phyloP scores from a whole-genome alignment of 2,329 filamentous ascomycete genomes.

The Sclerotinia spermophila region DNA sequence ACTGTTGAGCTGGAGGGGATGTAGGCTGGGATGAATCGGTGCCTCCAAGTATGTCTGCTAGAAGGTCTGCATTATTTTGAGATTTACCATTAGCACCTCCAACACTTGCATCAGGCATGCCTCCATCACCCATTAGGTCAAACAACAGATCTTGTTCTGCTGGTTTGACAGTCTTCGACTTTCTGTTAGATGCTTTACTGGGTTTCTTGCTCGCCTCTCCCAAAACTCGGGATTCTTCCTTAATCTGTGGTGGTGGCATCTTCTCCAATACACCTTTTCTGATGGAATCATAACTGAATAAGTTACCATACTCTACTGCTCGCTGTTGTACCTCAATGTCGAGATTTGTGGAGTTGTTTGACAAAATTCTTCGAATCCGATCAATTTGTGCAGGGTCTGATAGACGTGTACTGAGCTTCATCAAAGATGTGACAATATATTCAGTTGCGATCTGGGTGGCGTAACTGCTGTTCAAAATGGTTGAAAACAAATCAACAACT shows the following conservation, averaged over 20 bases:
- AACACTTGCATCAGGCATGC: conserved; percentile 61
- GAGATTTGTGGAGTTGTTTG: conserved; percentile 76
- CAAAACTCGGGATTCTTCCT: conserved; percentile 87
- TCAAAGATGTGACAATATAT: conserved; percentile 91
- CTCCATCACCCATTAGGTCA: conserved; percentile 84
- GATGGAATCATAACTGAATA: conserved; percentile 88
- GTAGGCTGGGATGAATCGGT: conserved; percentile 48
- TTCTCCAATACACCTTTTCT: conserved; percentile 89
- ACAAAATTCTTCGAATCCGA: conserved; percentile 73
- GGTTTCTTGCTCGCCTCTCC: conserved; percentile 71
- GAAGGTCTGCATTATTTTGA: conserved; percentile 76
- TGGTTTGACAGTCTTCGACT: conserved; percentile 73
- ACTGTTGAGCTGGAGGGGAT: conserved; percentile 52
- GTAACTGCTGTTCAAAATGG: conserved; percentile 92
- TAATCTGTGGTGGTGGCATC: conserved; percentile 96
- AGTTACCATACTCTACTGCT: conserved; percentile 89
- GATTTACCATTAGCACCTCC: conserved; percentile 62
- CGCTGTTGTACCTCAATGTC: conserved; percentile 96
- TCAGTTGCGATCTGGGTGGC: conserved; percentile 87
- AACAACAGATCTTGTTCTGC: conserved; percentile 88
- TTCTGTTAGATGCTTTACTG: conserved; percentile 67
- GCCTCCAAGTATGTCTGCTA: conserved; percentile 87
- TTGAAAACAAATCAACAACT: conserved; percentile 85
- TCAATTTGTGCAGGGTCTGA: conserved; percentile 82
- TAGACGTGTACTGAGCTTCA: conserved; percentile 91